Evolutionary conservation across 2,329 filamentous ascomycete genomes (phyloP), one percentile per base, ranked within the genome.

Genomic region (Aureobasidium mangrovei): DNA sequence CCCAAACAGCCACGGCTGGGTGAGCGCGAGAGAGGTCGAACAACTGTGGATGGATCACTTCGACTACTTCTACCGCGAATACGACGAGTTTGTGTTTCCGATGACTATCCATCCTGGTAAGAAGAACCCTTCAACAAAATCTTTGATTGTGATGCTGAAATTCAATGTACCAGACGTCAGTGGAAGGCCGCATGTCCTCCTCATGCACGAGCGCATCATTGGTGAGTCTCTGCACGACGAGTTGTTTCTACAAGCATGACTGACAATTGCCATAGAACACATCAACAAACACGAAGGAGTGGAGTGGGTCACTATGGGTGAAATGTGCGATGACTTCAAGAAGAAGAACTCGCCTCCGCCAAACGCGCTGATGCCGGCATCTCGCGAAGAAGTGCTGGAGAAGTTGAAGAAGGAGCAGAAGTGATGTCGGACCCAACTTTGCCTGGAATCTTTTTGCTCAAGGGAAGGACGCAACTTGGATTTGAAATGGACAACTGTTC

Each of bases 81-180:
- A 86, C 58, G 84, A 88, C 62, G 82, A 86, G 61, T 88, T 88
- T 58, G 77, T 87, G 51, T 88, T 88, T 60, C 84, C 85, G 0
- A 85, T 88, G 70, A 88, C 84, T 0, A 83, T 87, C 40, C 85
- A 88, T 66, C 85, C 85, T 24, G 44, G 44, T 48, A 48, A n/a
- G 32, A 7, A n/a, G 24, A 0, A 18, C 18, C 18, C 18, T 18
- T 18, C 18, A 18, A 18, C 18, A 18, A 18, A 18, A 18, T 18
- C 18, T 83, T 87, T 58, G n/a, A 32, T 18, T 9, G 12, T 18
- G 26, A 26, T 26, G 8, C 40, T 8, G 27, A 18, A 18, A 18
- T 18, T 18, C 18, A 18, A 12, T 5, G 24, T n/a, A 8, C 8
- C 44, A 40, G 63, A 66, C 62, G 81, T 85, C 0, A 82, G 78